A percentile compares a stretch with the other conserved stretches of the same genome.
Conservation (phyloP, 2,329 filamentous ascomycete genomes). For the Leptographium radiaticola region DNA sequence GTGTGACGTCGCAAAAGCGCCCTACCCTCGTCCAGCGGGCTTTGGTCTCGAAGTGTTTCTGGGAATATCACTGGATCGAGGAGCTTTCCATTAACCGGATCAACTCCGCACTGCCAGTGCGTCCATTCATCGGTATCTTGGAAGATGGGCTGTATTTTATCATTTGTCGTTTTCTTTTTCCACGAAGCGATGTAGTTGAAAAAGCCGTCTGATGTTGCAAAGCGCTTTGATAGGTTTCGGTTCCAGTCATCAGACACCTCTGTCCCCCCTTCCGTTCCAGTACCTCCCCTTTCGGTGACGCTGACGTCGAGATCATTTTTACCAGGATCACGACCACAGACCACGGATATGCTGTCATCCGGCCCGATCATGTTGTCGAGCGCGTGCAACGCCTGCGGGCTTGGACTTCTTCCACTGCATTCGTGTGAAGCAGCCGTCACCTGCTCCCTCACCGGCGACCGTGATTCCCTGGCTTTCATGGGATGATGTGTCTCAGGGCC, state of each 20-base stretch:
- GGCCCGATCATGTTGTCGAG: background rate
- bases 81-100: conserved; percentile 23
- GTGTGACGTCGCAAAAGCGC: background rate
- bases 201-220: background rate
- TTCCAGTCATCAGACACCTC: background rate
- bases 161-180: background rate
- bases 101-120: conserved; percentile 20
- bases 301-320: background rate
- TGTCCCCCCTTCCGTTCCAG: background rate
- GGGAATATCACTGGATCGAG: conserved; percentile 21
- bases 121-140: background rate
- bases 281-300: background rate
- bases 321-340: background rate
- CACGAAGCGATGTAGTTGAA: background rate
- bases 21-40: background rate
- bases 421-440: background rate
- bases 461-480: background rate
- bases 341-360: background rate
- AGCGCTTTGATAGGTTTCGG: background rate
- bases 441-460: background rate
- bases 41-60: conserved; percentile 13
- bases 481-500: background rate
- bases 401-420: background rate
- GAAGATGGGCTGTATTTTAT: background rate
- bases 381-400: background rate